A percentile compares a stretch with the other conserved stretches of the same genome.
These are phyloP conservation scores for Cinchona pubescens DNA, from an alignment of 257 asterid species.

Conservation along the genomic window DNA sequence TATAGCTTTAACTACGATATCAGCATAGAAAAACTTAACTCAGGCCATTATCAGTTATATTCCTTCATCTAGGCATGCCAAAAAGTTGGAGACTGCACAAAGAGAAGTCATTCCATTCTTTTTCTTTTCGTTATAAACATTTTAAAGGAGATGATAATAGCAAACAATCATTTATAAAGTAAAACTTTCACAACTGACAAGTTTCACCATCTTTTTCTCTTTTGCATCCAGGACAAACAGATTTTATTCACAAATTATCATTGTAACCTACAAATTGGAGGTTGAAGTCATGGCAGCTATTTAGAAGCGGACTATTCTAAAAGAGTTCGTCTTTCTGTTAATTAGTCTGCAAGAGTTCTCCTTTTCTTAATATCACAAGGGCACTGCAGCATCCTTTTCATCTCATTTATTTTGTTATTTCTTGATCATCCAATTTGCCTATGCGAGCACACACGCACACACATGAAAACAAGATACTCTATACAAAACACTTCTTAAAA, in stretches of 20 bases:
- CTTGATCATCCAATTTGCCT: not conserved
- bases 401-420: not conserved
- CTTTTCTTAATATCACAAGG: not conserved
- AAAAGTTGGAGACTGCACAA: not conserved
- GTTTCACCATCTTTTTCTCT: not conserved
- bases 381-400: not conserved
- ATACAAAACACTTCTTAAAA: not conserved
- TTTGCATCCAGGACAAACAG: not conserved
- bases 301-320: not conserved
- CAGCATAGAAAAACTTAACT: not conserved
- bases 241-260: not conserved
- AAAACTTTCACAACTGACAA: not conserved
- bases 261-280: not conserved
- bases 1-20: not conserved
- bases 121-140: not conserved
- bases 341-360: not conserved
- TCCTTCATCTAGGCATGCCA: not conserved
- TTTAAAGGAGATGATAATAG: not conserved
- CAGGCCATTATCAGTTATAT: not conserved
- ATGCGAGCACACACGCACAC: not conserved
- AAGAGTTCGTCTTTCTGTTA: too few species aligned
- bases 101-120: not conserved
- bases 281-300: not conserved
- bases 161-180: not conserved
- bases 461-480: not conserved